phyloP scores from a whole-genome alignment of 495 filamentous ascomycete species.

The Sabuloglossum arenarium region DNA sequence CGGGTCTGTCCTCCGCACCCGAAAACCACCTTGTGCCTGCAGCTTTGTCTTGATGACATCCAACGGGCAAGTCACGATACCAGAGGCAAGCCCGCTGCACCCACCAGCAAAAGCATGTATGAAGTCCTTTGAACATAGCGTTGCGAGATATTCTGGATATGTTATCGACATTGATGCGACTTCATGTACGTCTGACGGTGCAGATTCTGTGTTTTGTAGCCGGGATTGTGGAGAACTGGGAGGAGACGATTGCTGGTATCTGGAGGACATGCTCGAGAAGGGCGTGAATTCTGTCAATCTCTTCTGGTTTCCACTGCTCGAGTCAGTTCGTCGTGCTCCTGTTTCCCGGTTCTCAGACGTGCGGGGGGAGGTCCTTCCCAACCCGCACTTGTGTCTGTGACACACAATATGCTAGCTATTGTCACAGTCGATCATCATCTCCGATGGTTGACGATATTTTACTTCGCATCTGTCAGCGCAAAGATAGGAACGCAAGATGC shows the following conservation, averaged over 20 bases:
- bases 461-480: background rate
- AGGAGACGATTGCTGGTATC: slow-evolving; percentile 2
- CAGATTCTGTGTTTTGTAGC: background rate
- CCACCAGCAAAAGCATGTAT: slow-evolving; percentile 61
- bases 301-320: background rate
- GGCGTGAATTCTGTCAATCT: background rate
- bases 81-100: slow-evolving; percentile 71
- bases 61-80: slow-evolving; percentile 86
- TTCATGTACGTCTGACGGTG: background rate
- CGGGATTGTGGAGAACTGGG: background rate
- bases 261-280: background rate
- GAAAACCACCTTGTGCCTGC: slow-evolving; percentile 81
- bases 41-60: slow-evolving; percentile 99
- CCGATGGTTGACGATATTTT: background rate
- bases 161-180: background rate
- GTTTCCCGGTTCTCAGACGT: background rate
- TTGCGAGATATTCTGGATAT: slow-evolving; percentile 23
- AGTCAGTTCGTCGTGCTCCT: background rate
- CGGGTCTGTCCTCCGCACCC: slow-evolving; percentile 21
- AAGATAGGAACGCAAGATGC: background rate
- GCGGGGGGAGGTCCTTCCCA: background rate
- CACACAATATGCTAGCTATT: background rate
- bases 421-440: background rate
- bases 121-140: slow-evolving; percentile 26
- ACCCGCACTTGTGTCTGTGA: background rate